Conservation (phyloP, 331 rosid species). For the Rosa hybrid region DNA sequence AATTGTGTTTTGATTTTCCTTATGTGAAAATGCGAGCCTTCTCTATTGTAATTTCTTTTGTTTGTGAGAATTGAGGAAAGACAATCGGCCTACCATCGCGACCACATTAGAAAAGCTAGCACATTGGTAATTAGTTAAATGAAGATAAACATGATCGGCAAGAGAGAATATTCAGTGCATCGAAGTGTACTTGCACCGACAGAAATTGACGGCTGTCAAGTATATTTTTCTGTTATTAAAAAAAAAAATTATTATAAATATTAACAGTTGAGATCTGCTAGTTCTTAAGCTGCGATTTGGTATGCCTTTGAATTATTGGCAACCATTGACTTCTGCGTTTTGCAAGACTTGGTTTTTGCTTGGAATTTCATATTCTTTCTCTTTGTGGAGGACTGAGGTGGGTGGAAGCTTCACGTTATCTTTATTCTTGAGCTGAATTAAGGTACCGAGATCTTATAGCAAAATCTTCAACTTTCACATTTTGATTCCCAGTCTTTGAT, state of each 20-base stretch:
- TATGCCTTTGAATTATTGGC: not conserved
- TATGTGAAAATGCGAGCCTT: too few relatives aligned
- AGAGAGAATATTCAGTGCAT: too few relatives aligned
- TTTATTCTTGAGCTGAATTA: constrained; percentile 25
- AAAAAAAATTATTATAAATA: too few relatives aligned
- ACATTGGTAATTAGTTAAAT: too few relatives aligned
- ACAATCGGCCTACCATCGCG: too few relatives aligned
- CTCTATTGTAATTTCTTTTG: not conserved
- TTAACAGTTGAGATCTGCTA: too few relatives aligned
- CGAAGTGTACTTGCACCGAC: too few relatives aligned
- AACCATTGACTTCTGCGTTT: constrained; percentile 8
- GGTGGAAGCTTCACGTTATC: constrained; percentile 13
- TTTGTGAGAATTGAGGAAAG: not conserved
- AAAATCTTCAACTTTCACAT: constrained; percentile 2
- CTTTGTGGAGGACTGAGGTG: constrained; percentile 22
- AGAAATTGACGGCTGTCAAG: too few relatives aligned
- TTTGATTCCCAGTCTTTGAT: constrained; percentile 19
- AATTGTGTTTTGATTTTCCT: too few relatives aligned
- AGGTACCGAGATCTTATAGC: constrained; percentile 35
- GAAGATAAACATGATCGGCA: too few relatives aligned
- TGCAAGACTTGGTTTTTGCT: constrained; percentile 20
- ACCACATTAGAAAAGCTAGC: too few relatives aligned
- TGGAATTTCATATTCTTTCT: constrained; percentile 23
- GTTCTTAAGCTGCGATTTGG: not conserved
- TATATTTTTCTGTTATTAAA: too few relatives aligned